phyloP scores from a whole-genome alignment of 106 monocot species.

The Narthecium ossifragum region DNA sequence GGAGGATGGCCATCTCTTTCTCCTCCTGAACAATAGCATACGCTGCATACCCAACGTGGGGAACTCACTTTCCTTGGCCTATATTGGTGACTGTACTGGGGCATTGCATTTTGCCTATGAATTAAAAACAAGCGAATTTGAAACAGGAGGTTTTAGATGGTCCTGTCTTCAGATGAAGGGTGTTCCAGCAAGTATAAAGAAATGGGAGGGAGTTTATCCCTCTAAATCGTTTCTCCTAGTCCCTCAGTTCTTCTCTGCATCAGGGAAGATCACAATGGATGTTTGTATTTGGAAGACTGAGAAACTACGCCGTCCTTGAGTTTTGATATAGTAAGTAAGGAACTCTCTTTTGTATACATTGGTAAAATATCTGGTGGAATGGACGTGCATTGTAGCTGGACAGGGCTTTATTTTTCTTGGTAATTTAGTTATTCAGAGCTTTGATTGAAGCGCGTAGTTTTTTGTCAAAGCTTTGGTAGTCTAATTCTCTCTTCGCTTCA shows the following conservation, averaged over 20 bases:
- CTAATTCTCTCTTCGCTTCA: too few relatives aligned
- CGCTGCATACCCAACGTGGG: background rate
- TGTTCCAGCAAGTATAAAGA: conserved; percentile 9
- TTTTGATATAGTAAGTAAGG: too few relatives aligned
- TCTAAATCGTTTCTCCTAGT: conserved; percentile 44
- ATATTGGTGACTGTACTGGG: conserved; percentile 4
- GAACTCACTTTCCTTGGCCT: conserved; percentile 29
- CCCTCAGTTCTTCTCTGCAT: conserved; percentile 10
- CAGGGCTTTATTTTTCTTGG: too few relatives aligned
- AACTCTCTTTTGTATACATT: too few relatives aligned
- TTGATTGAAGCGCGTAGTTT: too few relatives aligned
- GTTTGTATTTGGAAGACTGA: conserved; percentile 15
- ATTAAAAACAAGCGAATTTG: conserved; percentile 12
- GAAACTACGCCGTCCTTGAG: too few relatives aligned
- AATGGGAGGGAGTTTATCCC: conserved; percentile 30
- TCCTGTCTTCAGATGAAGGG: conserved; percentile 29
- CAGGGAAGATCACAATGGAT: conserved; percentile 5
- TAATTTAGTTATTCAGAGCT: too few relatives aligned
- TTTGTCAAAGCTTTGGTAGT: too few relatives aligned
- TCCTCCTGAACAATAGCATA: conserved; percentile 34
- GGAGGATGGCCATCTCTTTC: conserved; percentile 30
- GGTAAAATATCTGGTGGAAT: too few relatives aligned
- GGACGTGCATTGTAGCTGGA: too few relatives aligned
- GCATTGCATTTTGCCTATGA: conserved; percentile 29
- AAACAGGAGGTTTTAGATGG: too few relatives aligned